A percentile compares a stretch with the other conserved stretches of the same genome.
Conservation (phyloP, 2,329 filamentous ascomycete genomes). For the Pseudogymnoascus sp. region DNA sequence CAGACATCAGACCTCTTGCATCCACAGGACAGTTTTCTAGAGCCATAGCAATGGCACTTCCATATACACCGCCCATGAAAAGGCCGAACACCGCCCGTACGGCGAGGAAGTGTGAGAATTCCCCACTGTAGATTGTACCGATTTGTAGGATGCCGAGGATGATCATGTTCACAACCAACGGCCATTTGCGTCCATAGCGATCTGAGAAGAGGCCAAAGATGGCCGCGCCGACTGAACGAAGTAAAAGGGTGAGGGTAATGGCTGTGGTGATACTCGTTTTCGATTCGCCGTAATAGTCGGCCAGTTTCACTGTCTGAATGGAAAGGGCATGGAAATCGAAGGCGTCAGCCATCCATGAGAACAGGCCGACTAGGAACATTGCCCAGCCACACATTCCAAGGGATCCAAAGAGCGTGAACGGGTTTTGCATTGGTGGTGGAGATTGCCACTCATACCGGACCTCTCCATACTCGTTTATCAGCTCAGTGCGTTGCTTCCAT, state of each 20-base stretch:
- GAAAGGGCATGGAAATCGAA: conserved; percentile 77
- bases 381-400: conserved; percentile 59
- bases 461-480: conserved; percentile 57
- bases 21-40: conserved; percentile 47
- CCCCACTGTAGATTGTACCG: conserved; percentile 62
- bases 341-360: conserved; percentile 72
- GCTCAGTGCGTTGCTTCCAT: conserved; percentile 65
- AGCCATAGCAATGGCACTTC: conserved; percentile 69
- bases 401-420: conserved; percentile 57
- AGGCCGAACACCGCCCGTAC: conserved; percentile 68
- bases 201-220: conserved; percentile 71
- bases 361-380: conserved; percentile 65
- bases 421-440: conserved; percentile 59
- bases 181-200: conserved; percentile 73
- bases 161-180: conserved; percentile 75
- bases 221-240: conserved; percentile 67
- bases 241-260: conserved; percentile 45
- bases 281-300: conserved; percentile 35
- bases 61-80: conserved; percentile 74
- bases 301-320: conserved; percentile 67
- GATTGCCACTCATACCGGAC: conserved; percentile 58
- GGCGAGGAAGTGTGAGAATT: conserved; percentile 51
- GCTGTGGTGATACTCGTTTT: conserved; percentile 37
- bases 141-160: conserved; percentile 60
- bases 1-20: conserved; percentile 61